Conservation (phyloP, 805 yeast species). For the Starmera dryadoides region DNA sequence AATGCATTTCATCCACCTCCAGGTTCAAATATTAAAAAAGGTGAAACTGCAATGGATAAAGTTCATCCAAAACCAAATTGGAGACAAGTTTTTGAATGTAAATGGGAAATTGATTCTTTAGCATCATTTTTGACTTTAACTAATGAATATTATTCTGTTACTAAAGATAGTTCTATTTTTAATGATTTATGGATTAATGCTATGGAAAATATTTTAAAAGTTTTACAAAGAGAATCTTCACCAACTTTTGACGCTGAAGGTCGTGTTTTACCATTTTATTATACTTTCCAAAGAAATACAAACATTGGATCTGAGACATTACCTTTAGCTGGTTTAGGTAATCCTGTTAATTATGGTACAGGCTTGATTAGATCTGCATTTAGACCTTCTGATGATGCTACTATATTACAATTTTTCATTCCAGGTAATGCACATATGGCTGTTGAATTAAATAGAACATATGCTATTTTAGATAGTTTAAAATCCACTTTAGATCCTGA, state of each 20-base stretch:
- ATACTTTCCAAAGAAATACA: constrained; percentile 69
- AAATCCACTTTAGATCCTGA: constrained; percentile 7
- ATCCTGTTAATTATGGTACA: constrained; percentile 67
- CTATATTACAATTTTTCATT: constrained; percentile 69
- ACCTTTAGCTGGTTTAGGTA: constrained; percentile 72
- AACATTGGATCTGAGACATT: constrained; percentile 76
- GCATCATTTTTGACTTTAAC: constrained; percentile 75
- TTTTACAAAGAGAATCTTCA: constrained; percentile 50
- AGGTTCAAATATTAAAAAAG: constrained; percentile 33
- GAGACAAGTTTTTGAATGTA: constrained; percentile 75
- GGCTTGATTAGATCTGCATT: constrained; percentile 78
- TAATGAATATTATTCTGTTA: constrained; percentile 57
- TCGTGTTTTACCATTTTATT: constrained; percentile 38
- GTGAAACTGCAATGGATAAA: constrained; percentile 47
- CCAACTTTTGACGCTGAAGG: constrained; percentile 48
- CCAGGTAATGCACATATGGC: constrained; percentile 81
- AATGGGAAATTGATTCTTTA: constrained; percentile 80
- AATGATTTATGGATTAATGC: constrained; percentile 53
- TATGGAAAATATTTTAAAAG: constrained; percentile 38
- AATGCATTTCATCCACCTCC: constrained; percentile 88
- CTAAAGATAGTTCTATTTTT: constrained; percentile 40
- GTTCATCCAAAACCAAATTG: constrained; percentile 71
- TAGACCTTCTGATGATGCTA: constrained; percentile 85
- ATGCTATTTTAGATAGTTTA: constrained; percentile 19
- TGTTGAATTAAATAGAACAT: constrained; percentile 46